Base-by-base conservation (phyloP, 1,139 yeast genomes). In the Groenewaldozyma sp. region DNA sequence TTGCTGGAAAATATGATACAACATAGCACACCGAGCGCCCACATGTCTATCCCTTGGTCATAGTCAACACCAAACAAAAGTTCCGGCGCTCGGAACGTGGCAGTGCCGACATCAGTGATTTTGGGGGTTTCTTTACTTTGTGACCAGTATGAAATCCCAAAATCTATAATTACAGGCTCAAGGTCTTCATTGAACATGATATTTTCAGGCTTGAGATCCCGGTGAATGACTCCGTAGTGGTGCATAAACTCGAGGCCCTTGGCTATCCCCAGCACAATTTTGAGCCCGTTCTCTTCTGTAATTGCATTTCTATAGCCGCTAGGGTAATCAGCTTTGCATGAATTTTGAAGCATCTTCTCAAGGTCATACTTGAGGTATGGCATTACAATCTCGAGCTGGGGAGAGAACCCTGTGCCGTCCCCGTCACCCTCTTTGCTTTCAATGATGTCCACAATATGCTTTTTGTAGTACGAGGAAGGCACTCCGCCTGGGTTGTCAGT, bases 141-240 rank as follows among this genome's bases (percentile, higher is more conserved):
- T 6, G 17, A 34, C 24, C 26, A 20, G 59, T 71, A 84, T 21
- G 88, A 71, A 27, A 84, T 79, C 5, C 96, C 95, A 58, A 88
- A 82, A 57, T 91, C 97, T 10, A 56, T 52, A 3, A 82, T 77
- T 2, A 49, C 45, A 3, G 59, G 55, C 11, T 36, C 38, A n/a
- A 28, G 6, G 28, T 32, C 14, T 2, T 54, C 52, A 9, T 20
- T 17, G 50, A 83, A 71, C 58, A 84, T 60, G 31, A 88, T 70
- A 54, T 88, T 88, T 16, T 76, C 76, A 0, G 94, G 94, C 58
- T 88, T 88, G 40, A 88, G 62, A 58, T 88, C 97, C 35, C 97
- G 70, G 56, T 88, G 97, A 13, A 88, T 86, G n/a, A 88, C 71
- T 0, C 78, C 78, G 2, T 66, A 51, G 0, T 56, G 48, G 43